Conservation (phyloP, 441 rosid species). For the Aleurites moluccanus region DNA sequence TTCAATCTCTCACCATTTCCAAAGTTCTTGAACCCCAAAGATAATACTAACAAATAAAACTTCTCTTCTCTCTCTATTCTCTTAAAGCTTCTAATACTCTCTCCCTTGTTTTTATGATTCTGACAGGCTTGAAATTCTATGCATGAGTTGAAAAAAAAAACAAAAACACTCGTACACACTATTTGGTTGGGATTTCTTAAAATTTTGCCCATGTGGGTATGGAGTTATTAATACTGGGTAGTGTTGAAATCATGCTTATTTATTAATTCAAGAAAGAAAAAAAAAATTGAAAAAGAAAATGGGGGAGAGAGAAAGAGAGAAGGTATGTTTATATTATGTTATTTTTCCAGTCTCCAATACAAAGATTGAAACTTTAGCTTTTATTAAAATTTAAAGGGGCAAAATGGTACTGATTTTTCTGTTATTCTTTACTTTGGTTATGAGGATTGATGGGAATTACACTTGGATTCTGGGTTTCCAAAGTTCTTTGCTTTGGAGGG, state of each 20-base stretch:
- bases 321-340: constrained; percentile 1
- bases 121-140: constrained; percentile 38
- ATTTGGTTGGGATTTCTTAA: constrained; percentile 46
- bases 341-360: constrained; percentile 77
- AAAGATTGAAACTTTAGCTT: constrained; percentile 74
- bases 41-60: not conserved
- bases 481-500: constrained; percentile 43
- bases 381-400: constrained; percentile 37
- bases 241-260: constrained; percentile 68
- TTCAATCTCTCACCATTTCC: constrained; percentile 49
- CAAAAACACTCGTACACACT: constrained; percentile 8
- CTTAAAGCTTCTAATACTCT: constrained; percentile 37
- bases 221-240: constrained; percentile 55
- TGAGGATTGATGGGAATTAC: constrained; percentile 48
- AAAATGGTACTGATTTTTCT: constrained; percentile 38
- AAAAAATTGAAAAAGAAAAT: not conserved
- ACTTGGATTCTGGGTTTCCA: constrained; percentile 47
- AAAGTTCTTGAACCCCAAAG: constrained; percentile 33
- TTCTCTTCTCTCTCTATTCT: constrained; percentile 24
- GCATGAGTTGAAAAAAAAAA: constrained; percentile 19
- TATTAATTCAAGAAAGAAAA: not conserved
- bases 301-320: not conserved
- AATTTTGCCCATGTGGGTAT: constrained; percentile 66
- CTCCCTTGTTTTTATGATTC: constrained; percentile 30
- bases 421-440: constrained; percentile 50